Evolutionary conservation across 1,284 basidiomycete species (phyloP), one percentile per base, ranked within the genome.

Genomic region (Boletellus sp.): DNA sequence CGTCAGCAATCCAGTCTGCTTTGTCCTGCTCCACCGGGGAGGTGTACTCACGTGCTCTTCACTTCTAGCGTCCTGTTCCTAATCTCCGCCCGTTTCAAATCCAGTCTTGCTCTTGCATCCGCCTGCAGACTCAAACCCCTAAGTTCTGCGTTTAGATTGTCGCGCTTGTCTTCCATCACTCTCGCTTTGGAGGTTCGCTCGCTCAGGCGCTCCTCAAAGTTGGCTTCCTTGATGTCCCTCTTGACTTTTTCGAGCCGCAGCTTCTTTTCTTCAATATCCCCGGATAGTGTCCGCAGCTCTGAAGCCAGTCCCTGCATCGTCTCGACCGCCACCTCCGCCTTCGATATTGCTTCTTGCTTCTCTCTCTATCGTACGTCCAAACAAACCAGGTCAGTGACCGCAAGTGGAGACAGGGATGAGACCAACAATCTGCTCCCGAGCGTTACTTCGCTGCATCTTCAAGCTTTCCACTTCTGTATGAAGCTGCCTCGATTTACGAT

Each of bases 71-170:
- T 72, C 71, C 89, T 93, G 50, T 74, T 77, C 62, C 77, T 80
- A 32, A 85, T 66, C 57, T 94, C 91, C 0, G 74, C 74, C 53
- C 84, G 76, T 65, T 93, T 91, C 55, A 97, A 67, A 37, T 87
- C 82, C 42, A 98, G 70, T 60, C 85, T 87, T 1, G 94, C 93
- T 36, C 95, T 78, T 1, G 83, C 76, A 56, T 95, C 91, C 0
- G 91, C 87, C 65, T 97, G 93, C 36, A 83, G 67, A 62, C 87
- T 93, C 53, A 97, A 71, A 1, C 77, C 71, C 32, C 82, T 79
- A 43, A 96, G 75, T 60, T 98, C 94, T 1, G 70, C 60, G 52
- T 85, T 91, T 50, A 94, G 70, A 22, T 72, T 71, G 30, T 96
- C 93, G 24, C 89, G 78, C 46, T 76, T 76, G 26, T 83, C 81